Evolutionary conservation across 108 stramenopile species (phyloP).

Genomic region (Tribonema minus): DNA sequence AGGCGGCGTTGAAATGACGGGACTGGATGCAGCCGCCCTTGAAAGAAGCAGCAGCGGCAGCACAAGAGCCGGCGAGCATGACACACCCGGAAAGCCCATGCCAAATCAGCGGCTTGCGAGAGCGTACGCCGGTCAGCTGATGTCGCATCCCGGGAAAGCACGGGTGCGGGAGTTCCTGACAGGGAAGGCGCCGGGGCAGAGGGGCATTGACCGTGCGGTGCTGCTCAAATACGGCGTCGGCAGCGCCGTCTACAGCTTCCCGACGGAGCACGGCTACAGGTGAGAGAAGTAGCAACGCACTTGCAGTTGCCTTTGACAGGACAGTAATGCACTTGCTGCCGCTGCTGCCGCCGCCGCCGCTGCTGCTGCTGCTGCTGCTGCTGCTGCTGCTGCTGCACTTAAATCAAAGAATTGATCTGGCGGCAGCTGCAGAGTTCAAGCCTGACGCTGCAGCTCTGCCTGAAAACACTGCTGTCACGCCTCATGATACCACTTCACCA

Average conservation of each 20-base stretch:
- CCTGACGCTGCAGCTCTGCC: no score
- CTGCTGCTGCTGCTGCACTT: no score
- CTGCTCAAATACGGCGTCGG: slow-evolving; percentile 85
- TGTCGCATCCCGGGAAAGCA: slow-evolving; percentile 19
- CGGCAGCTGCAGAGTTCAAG: no score
- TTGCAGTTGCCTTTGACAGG: no score
- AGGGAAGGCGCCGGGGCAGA: slow-evolving; percentile 6
- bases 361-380: no score
- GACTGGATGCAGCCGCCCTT: not conserved
- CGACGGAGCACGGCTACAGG: slow-evolving; percentile 45
- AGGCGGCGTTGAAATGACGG: slow-evolving; percentile 50
- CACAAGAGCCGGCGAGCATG: not conserved
- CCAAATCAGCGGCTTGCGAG: slow-evolving; percentile 26
- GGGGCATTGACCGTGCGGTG: slow-evolving; percentile 63
- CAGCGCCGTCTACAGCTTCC: slow-evolving; percentile 58
- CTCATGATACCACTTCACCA: no score
- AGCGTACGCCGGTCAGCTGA: slow-evolving; percentile 18
- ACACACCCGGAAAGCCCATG: not conserved
- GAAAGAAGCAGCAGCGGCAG: not conserved
- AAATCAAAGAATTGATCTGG: no score
- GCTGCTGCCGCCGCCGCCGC: no score
- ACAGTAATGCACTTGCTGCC: no score
- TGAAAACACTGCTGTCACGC: no score
- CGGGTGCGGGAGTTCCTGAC: slow-evolving; percentile 36
- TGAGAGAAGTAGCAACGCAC: no score